Conservation (phyloP, 208 protist genomes). For the Crithidia thermophila region DNA sequence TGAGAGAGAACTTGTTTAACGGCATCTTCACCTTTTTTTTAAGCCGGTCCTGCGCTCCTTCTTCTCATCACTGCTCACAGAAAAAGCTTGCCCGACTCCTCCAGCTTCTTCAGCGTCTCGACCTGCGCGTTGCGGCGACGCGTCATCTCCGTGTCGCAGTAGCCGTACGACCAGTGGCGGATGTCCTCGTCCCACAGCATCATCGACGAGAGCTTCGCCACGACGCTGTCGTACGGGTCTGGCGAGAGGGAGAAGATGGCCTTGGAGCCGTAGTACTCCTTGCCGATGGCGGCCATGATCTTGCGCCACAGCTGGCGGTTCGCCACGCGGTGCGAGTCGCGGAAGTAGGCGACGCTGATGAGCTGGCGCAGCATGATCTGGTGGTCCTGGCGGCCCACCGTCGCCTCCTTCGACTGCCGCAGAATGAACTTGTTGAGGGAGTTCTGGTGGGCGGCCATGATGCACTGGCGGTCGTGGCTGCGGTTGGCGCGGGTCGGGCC, state of each 20-base stretch:
- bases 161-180: slow-evolving; percentile 70
- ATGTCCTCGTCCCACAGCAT: slow-evolving; percentile 77
- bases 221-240: slow-evolving; percentile 85
- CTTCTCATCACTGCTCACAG: slow-evolving; percentile 20
- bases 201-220: slow-evolving; percentile 88
- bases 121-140: slow-evolving; percentile 50
- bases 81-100: slow-evolving; percentile 70
- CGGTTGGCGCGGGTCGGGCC: slow-evolving; percentile 54
- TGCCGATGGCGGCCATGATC: slow-evolving; percentile 66
- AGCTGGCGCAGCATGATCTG: slow-evolving; percentile 88
- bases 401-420: slow-evolving; percentile 41
- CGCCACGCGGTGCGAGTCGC: slow-evolving; percentile 51
- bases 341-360: slow-evolving; percentile 66
- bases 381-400: slow-evolving; percentile 75
- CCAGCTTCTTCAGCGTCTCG: slow-evolving; percentile 55
- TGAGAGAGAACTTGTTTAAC: too few relatives aligned
- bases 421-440: slow-evolving; percentile 79
- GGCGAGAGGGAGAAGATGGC: slow-evolving; percentile 75
- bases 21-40: too few relatives aligned
- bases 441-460: slow-evolving; percentile 66
- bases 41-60: too few relatives aligned
- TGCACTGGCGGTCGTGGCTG: slow-evolving; percentile 50
- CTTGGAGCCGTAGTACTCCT: slow-evolving; percentile 81
- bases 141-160: slow-evolving; percentile 59
- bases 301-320: slow-evolving; percentile 72